These are phyloP conservation scores for Phaeosphaeriaceae sp. DNA, from an alignment of 2,329 filamentous ascomycete species.

Conservation along the genomic window DNA sequence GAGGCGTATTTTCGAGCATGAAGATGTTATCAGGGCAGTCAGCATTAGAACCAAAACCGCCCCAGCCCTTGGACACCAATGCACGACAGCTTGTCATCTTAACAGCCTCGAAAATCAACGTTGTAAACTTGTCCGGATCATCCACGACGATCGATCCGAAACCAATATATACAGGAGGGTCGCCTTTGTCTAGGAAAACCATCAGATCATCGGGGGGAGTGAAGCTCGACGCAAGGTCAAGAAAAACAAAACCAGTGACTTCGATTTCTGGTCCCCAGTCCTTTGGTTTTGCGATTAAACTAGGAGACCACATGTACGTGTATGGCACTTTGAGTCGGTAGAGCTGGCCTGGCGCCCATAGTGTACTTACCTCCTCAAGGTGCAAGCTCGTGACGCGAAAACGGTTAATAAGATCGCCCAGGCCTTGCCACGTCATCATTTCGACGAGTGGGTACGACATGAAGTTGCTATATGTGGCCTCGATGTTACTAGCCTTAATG, in stretches of 20 bases:
- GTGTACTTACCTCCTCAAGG: slow-evolving; percentile 74
- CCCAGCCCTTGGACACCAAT: slow-evolving; percentile 78
- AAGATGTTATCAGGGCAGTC: slow-evolving; percentile 65
- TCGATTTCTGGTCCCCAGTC: slow-evolving; percentile 75
- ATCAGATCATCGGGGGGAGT: slow-evolving; percentile 63
- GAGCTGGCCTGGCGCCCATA: slow-evolving; percentile 77
- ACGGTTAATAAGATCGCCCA: slow-evolving; percentile 78
- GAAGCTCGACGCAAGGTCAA: slow-evolving; percentile 70
- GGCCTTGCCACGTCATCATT: slow-evolving; percentile 70
- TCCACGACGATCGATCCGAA: slow-evolving; percentile 80
- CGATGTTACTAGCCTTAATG: slow-evolving; percentile 74
- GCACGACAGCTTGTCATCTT: slow-evolving; percentile 70
- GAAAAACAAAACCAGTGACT: slow-evolving; percentile 79
- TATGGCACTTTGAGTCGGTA: slow-evolving; percentile 77
- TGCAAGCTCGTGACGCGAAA: slow-evolving; percentile 73
- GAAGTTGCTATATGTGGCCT: slow-evolving; percentile 77
- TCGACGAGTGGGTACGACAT: slow-evolving; percentile 82
- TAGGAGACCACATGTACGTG: slow-evolving; percentile 71
- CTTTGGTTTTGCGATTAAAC: slow-evolving; percentile 68
- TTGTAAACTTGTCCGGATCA: slow-evolving; percentile 70
- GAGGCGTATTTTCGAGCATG: slow-evolving; percentile 75
- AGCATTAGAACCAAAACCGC: slow-evolving; percentile 66
- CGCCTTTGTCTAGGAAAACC: slow-evolving; percentile 46
- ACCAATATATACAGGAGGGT: slow-evolving; percentile 73
- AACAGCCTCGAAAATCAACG: slow-evolving; percentile 74